Base-by-base conservation (phyloP, 805 yeast species). In the Candida hungchunana region DNA sequence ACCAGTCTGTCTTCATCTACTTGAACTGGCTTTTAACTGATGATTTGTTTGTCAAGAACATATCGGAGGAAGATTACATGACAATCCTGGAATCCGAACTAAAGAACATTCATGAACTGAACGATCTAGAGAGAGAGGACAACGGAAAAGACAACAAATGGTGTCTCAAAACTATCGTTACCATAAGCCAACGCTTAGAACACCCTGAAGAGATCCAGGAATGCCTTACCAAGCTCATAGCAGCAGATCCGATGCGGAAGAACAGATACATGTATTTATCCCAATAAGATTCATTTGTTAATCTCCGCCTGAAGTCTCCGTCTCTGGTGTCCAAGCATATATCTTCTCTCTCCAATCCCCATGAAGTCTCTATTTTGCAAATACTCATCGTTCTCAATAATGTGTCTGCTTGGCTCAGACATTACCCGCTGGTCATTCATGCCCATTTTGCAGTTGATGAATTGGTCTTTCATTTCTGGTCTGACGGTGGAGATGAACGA, bases 1-100 rank as follows among this genome's bases (percentile, higher is more conserved):
- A 93, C 54, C 89, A 94, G 29, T 84, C 96, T 0, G 82, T 86
- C 0, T 93, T 97, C 97, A 69, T 83, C 2, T 93, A 89, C 55
- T 68, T 86, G 40, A 73, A 79, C 34, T 93, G 97, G 97, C 64
- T 90, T 16, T 57, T 75, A 7, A 62, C 66, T 5, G 51, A 54
- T 31, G 63, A 56, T 1, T 43, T 60, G 17, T 58, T 63, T 6
- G 39, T 51, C 0, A 44, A 49, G 6, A 40, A 46, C 1, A 34
- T 63, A 26, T 29, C 48, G 14, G 39, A 16, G n/a, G 59, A 54
- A 1, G 59, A 64, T 15, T 67, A 67, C 35, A 19, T 48, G 1
- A 51, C 51, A 0, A 48, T 82, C 2, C 53, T 84, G 9, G 42
- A 60, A 1, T 53, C 59, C 1, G 77, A 83, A 32, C 56, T 76